Evolutionary conservation across 2,329 filamentous ascomycete species (phyloP).

Genomic region (Hansfordia pulvinata): DNA sequence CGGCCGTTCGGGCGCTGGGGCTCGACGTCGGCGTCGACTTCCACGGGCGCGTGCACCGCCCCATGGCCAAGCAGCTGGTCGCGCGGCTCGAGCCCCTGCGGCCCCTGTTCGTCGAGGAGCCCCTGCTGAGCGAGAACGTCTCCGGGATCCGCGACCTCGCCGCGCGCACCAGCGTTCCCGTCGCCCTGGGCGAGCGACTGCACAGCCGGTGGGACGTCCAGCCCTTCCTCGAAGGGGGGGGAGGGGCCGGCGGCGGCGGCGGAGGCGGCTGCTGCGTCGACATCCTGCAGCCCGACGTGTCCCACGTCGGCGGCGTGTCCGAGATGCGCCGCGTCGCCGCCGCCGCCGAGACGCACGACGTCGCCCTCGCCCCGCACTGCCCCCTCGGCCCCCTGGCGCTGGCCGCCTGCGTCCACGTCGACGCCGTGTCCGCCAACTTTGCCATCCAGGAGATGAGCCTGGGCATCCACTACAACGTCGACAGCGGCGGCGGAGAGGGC

Average conservation of each 20-base stretch:
- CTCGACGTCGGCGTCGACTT: slow-evolving; percentile 67
- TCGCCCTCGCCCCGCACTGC: slow-evolving; percentile 61
- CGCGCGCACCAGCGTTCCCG: slow-evolving; percentile 43
- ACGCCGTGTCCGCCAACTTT: slow-evolving; percentile 47
- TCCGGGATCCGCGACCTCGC: slow-evolving; percentile 49
- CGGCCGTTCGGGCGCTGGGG: slow-evolving; percentile 53
- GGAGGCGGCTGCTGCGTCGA: too few species aligned
- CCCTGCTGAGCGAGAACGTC: slow-evolving; percentile 53
- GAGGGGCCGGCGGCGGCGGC: too few species aligned
- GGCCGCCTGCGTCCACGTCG: slow-evolving; percentile 58
- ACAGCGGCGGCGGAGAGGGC: too few species aligned
- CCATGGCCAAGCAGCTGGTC: slow-evolving; percentile 70
- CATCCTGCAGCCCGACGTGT: slow-evolving; percentile 60
- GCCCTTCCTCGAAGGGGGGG: slow-evolving; percentile 52
- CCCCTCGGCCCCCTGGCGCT: slow-evolving; percentile 61
- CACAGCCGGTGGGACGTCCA: slow-evolving; percentile 64
- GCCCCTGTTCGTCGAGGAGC: slow-evolving; percentile 68
- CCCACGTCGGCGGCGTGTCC: slow-evolving; percentile 59
- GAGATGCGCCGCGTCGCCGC: slow-evolving; percentile 56
- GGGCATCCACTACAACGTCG: slow-evolving; percentile 73
- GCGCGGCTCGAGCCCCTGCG: slow-evolving; percentile 50
- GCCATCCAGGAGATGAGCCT: slow-evolving; percentile 68
- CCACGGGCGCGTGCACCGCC: slow-evolving; percentile 63
- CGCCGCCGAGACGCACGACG: slow-evolving; percentile 62
- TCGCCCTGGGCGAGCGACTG: slow-evolving; percentile 59